Base-by-base conservation (phyloP, 2,329 filamentous ascomycete genomes). In the Colletotrichum sp. region DNA sequence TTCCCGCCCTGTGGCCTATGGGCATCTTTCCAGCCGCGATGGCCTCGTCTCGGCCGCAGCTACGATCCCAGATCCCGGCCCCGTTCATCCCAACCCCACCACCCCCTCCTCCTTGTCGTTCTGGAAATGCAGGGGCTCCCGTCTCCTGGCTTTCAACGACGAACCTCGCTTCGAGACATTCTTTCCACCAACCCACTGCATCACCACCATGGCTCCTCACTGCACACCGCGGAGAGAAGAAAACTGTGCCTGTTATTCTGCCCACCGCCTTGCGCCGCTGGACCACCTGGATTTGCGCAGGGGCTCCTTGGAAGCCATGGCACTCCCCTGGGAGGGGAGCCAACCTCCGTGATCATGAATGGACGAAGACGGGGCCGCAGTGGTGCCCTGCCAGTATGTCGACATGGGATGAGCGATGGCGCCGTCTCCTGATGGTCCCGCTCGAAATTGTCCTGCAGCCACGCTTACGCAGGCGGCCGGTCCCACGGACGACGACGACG, bases 61-160 rank as follows among this genome's bases (percentile, higher is more conserved):
- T 75, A 65, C 34, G 34, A 59, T 30, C 36, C 64, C 55, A 55
- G 65, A 69, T 65, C 74, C 74, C 59, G 48, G 64, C 34, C 19
- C 28, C 8, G 32, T 60, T 65, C 22, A 25, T 48, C 57, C 57
- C 70, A 71, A 64, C 39, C 61, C 72, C 69, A 57, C 44, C 30
- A 12, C 68, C 63, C 0, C 22, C 1, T 2, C 32, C 25, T 61
- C 67, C 55, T 27, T 27, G 61, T 63, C 61, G 16, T 63, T 32
- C 32, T 44, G 9, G 44, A 52, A 22, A 44, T 65, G 48, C 70
- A 69, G 48, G 60, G 66, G 55, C 1, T 39, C 36, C 32, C 66
- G 65, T 63, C 74, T 75, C 74, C 71, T 74, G 74, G 65, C 39
- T 44, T 44, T 71, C 74, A 44, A 76, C 74, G 59, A 60, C 65